Evolutionary conservation across 1,284 basidiomycete species (phyloP).

Genomic region (Tylopilus sp.): DNA sequence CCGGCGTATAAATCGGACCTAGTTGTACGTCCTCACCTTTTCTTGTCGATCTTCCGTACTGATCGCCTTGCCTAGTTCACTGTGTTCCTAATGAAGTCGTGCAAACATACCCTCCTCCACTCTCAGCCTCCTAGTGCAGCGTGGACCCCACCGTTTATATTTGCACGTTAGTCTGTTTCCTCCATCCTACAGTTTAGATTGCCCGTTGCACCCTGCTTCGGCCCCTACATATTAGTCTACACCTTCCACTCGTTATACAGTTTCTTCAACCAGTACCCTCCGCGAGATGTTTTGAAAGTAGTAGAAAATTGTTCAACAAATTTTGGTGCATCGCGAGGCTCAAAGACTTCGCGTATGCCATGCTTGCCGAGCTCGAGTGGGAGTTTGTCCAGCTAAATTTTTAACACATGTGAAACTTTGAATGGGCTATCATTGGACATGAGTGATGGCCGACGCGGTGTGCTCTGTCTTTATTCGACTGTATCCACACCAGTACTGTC

Average conservation of each 20-base stretch:
- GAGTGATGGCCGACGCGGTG: background rate
- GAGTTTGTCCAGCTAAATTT: slow-evolving; percentile 1
- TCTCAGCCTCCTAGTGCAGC: slow-evolving; percentile 17
- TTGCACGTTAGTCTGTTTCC: slow-evolving; percentile 22
- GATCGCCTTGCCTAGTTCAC: slow-evolving; percentile 15
- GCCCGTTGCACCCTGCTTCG: slow-evolving; percentile 17
- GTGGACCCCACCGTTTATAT: slow-evolving; percentile 20
- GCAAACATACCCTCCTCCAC: slow-evolving; percentile 23
- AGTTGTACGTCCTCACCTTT: slow-evolving; percentile 19
- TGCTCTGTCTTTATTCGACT: background rate
- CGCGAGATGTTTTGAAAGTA: slow-evolving; percentile 22
- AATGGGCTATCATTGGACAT: slow-evolving; percentile 6
- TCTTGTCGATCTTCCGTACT: slow-evolving; percentile 1
- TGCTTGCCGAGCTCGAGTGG: no score
- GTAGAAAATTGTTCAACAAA: slow-evolving; percentile 24
- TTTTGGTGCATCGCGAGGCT: background rate
- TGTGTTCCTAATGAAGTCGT: slow-evolving; percentile 29
- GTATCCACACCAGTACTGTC: background rate
- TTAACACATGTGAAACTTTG: slow-evolving; percentile 2
- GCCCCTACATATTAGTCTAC: slow-evolving; percentile 22
- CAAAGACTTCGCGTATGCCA: background rate
- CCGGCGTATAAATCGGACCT: slow-evolving; percentile 29
- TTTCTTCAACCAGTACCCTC: slow-evolving; percentile 28
- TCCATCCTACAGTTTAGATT: slow-evolving; percentile 19
- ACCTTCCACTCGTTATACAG: slow-evolving; percentile 26